Conservation (phyloP, 148 eudicot genomes). For the Rhododendron ovatum region DNA sequence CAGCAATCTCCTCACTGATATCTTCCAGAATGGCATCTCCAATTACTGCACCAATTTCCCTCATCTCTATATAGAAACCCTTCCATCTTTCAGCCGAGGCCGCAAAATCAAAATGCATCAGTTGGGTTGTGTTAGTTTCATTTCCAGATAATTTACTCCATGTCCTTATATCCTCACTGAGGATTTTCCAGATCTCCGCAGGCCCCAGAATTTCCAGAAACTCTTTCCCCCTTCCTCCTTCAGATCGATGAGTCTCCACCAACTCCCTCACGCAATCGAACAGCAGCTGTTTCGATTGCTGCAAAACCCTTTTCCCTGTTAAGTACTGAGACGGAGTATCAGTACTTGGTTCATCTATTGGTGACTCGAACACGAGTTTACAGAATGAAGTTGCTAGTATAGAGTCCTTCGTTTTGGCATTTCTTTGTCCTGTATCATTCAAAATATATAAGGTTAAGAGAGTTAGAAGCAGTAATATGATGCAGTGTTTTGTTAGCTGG, state of each 20-base stretch:
- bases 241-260: constrained; percentile 27
- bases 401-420: not conserved
- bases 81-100: constrained; percentile 27
- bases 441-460: not conserved
- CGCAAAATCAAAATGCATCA: constrained; percentile 27
- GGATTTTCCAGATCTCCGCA: constrained; percentile 39
- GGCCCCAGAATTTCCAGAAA: constrained; percentile 29
- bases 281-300: constrained; percentile 46
- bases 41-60: constrained; percentile 30
- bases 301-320: constrained; percentile 34
- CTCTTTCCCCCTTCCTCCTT: constrained; percentile 9
- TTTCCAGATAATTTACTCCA: constrained; percentile 39
- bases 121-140: constrained; percentile 22
- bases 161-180: constrained; percentile 34
- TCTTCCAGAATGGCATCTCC: constrained; percentile 49
- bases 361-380: not conserved
- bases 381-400: not conserved
- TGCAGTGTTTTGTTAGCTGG: not conserved
- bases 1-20: constrained; percentile 37
- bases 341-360: constrained; percentile 2
- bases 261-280: constrained; percentile 61
- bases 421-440: constrained; percentile 11
- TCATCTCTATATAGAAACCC: constrained; percentile 14
- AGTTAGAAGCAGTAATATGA: not conserved
- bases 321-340: constrained; percentile 21